A percentile compares a stretch with the other conserved stretches of the same genome.
Conservation (phyloP, 2,329 filamentous ascomycete species). For the Pseudocercospora pini-densiflorae region DNA sequence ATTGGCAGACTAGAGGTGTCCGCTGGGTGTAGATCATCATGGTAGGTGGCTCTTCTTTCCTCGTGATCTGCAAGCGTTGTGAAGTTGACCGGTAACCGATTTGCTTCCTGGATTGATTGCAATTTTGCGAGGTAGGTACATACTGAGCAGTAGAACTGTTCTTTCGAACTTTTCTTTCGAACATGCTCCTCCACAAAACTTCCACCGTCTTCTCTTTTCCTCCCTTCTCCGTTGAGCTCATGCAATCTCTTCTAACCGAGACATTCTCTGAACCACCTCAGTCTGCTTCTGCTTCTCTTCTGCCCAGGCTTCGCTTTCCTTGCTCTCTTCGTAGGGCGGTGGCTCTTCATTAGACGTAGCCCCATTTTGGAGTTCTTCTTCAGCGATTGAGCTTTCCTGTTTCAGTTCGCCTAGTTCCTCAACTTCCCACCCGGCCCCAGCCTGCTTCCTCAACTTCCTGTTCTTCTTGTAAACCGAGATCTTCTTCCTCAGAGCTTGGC, state of each 20-base stretch:
- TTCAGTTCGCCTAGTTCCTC: neutral
- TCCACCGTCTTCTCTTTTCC: neutral
- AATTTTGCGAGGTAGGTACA: no score
- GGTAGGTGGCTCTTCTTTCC: neutral
- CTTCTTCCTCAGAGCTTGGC: constrained; percentile 12
- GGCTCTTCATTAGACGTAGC: neutral
- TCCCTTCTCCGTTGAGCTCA: no score
- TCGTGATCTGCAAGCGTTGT: neutral
- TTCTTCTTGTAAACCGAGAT: neutral
- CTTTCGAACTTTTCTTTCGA: no score
- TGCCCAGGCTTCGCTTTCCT: constrained; percentile 3
- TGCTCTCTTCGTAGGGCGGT: neutral
- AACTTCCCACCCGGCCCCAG: neutral
- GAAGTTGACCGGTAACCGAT: no score
- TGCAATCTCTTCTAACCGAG: neutral
- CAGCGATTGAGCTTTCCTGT: neutral
- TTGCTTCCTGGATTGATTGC: no score
- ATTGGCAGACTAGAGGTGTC: no score
- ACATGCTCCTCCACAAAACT: neutral
- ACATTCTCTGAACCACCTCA: constrained; percentile 7
- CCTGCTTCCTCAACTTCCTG: neutral
- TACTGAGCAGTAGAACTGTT: no score
- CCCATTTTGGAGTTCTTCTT: constrained; percentile 3
- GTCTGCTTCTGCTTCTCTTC: constrained; percentile 14
- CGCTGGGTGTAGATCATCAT: no score